A percentile compares a stretch with the other conserved stretches of the same genome.
These are phyloP conservation scores for Rhypophila decipiens DNA, from an alignment of 495 filamentous ascomycete species.

Conservation along the genomic window DNA sequence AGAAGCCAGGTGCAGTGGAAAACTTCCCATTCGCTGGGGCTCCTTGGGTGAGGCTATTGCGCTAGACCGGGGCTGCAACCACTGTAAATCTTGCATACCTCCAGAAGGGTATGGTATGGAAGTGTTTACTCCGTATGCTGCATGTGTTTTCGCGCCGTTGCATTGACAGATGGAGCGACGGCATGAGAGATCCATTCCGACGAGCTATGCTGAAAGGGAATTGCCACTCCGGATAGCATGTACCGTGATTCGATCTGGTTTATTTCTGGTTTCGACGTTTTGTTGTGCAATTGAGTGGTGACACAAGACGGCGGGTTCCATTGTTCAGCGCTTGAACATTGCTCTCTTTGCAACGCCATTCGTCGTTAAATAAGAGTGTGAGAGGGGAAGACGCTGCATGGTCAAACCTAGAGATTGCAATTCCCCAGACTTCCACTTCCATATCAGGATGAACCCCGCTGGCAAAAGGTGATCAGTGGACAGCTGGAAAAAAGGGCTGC, in stretches of 20 bases:
- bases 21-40: neutral
- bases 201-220: neutral
- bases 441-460: conserved; percentile 9
- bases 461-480: too few relatives aligned
- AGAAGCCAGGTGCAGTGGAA: neutral
- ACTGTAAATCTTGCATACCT: neutral
- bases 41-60: neutral
- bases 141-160: neutral
- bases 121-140: neutral
- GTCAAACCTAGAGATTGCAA: neutral
- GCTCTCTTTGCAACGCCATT: too few relatives aligned
- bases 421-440: conserved; percentile 2
- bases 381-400: neutral
- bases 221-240: too few relatives aligned
- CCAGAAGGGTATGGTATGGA: neutral
- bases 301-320: neutral
- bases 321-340: neutral
- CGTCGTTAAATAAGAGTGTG: neutral
- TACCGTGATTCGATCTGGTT: too few relatives aligned
- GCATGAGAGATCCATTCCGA: neutral
- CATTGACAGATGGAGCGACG: neutral
- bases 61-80: neutral
- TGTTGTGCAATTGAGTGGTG: too few relatives aligned
- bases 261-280: too few relatives aligned
- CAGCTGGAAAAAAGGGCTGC: too few relatives aligned